Conservation (phyloP, 1,139 yeast genomes). For the Hyphopichia burtonii region DNA sequence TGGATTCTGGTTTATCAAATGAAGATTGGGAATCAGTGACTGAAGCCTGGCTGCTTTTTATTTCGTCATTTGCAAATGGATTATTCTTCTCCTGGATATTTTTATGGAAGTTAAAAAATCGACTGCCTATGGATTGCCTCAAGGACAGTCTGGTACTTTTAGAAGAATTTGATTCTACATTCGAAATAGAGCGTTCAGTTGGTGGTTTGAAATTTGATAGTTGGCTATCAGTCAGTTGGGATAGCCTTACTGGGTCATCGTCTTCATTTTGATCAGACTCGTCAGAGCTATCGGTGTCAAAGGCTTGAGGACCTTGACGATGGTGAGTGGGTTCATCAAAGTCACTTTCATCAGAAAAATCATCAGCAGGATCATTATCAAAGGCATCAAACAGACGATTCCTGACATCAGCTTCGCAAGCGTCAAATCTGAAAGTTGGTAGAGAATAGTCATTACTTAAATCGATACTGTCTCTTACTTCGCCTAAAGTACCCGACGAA, state of each 20-base stretch:
- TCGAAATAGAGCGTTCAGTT: neutral
- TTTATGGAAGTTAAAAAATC: neutral
- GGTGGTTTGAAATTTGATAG: neutral
- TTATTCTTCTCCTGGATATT: no score
- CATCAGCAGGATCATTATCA: neutral
- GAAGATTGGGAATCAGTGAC: no score
- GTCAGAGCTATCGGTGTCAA: neutral
- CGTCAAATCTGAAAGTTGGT: neutral
- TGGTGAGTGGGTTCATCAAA: neutral
- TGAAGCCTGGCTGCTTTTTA: no score
- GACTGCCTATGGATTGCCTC: neutral
- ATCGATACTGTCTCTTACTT: slow-evolving; percentile 7
- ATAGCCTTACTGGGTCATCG: neutral
- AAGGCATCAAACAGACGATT: neutral
- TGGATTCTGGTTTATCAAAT: neutral
- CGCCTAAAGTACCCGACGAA: slow-evolving; percentile 20
- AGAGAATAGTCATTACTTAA: slow-evolving; percentile 3
- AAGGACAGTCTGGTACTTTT: neutral
- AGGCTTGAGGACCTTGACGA: neutral
- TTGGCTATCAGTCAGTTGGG: neutral
- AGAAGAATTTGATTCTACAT: neutral
- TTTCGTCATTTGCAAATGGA: no score
- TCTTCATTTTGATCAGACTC: neutral
- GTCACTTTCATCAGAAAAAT: slow-evolving; percentile 4
- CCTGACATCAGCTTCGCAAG: neutral